Percentiles rank a stretch among this genome's conserved stretches.
phyloP scores from a whole-genome alignment of 2,329 filamentous ascomycete genomes.

The Xylaria sp. region DNA sequence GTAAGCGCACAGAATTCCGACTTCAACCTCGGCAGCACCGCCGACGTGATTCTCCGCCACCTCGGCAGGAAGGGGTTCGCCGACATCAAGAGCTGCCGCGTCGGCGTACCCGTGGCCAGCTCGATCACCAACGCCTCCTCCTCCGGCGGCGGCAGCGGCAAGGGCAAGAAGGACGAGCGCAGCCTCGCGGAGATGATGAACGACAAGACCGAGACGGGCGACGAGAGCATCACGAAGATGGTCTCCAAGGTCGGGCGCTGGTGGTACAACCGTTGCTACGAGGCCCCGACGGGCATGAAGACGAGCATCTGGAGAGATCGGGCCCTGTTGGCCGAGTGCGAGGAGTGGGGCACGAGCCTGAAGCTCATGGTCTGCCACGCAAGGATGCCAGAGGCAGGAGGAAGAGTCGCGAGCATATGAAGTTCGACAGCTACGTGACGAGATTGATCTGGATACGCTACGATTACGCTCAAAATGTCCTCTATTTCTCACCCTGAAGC shows the following conservation, averaged over 20 bases:
- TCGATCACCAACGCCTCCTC: constrained; percentile 41
- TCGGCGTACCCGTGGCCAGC: constrained; percentile 74
- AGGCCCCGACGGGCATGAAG: constrained; percentile 61
- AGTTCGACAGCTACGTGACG: background rate
- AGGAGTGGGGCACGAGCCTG: constrained; percentile 83
- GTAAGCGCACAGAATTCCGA: constrained; percentile 64
- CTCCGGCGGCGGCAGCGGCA: too few relatives aligned
- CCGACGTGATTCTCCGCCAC: constrained; percentile 65
- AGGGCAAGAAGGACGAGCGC: constrained; percentile 50
- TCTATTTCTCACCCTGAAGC: background rate
- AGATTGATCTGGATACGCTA: background rate
- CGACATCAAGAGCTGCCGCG: constrained; percentile 73
- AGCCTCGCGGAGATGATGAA: constrained; percentile 73
- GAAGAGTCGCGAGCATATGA: constrained; percentile 53
- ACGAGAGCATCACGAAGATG: constrained; percentile 89
- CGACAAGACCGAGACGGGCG: constrained; percentile 69
- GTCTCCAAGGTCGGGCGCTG: constrained; percentile 89
- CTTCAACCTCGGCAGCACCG: constrained; percentile 61
- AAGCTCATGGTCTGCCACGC: constrained; percentile 91
- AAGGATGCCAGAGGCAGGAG: constrained; percentile 68
- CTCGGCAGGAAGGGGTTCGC: constrained; percentile 71
- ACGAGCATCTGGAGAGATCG: constrained; percentile 79
- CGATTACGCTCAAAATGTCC: background rate
- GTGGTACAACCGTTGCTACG: constrained; percentile 97
- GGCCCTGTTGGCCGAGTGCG: constrained; percentile 78